Percentiles rank a stretch among this genome's conserved stretches.
Conservation (phyloP, 2,329 filamentous ascomycete species). For the Diaporthe caulivora region DNA sequence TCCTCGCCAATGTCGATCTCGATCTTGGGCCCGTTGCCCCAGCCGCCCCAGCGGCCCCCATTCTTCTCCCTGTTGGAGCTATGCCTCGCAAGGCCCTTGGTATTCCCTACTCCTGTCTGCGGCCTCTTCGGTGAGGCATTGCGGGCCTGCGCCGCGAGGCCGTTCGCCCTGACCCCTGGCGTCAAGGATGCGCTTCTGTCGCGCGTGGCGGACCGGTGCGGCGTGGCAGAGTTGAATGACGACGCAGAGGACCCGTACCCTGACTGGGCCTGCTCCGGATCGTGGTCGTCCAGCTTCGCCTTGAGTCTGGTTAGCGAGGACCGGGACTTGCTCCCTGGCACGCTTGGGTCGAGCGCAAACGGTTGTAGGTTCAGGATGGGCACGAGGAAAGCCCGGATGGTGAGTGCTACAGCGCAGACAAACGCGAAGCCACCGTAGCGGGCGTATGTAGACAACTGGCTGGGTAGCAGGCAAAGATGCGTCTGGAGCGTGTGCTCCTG, state of each 20-base stretch:
- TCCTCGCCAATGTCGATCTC: slow-evolving; percentile 63
- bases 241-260: slow-evolving; percentile 50
- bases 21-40: slow-evolving; percentile 60
- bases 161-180: slow-evolving; percentile 39
- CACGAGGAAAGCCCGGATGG: slow-evolving; percentile 68
- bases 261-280: slow-evolving; percentile 47
- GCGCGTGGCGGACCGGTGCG: slow-evolving; percentile 43
- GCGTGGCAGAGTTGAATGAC: slow-evolving; percentile 46
- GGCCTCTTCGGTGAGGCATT: slow-evolving; percentile 45
- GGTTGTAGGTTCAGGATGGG: slow-evolving; percentile 65
- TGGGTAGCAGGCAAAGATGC: slow-evolving; percentile 89
- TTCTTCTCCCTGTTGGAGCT: slow-evolving; percentile 55
- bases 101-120: slow-evolving; percentile 45
- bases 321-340: slow-evolving; percentile 35
- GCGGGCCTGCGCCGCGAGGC: slow-evolving; percentile 40
- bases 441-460: slow-evolving; percentile 87
- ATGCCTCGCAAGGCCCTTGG: slow-evolving; percentile 52
- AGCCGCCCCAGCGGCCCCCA: slow-evolving; percentile 34
- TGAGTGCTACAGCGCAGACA: slow-evolving; percentile 62
- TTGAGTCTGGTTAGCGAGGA: slow-evolving; percentile 63
- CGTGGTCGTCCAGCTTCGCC: slow-evolving; percentile 64
- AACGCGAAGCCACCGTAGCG: slow-evolving; percentile 77
- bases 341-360: slow-evolving; percentile 62
- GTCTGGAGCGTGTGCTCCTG: slow-evolving; percentile 79
- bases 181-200: slow-evolving; percentile 44